Conservation (phyloP, 345 rosid genomes). For the Gossypium ekmanianum region DNA sequence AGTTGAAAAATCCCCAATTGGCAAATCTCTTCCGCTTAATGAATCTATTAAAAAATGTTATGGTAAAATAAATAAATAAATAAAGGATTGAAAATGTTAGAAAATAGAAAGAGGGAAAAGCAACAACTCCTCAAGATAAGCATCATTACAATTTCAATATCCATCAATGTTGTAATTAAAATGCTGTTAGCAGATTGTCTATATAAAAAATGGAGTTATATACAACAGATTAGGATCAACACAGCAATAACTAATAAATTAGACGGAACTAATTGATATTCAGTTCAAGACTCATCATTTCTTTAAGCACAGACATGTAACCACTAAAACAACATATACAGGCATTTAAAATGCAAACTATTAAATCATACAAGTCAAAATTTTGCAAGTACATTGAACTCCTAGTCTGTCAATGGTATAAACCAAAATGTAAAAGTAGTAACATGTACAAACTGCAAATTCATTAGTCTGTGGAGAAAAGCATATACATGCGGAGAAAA, state of each 20-base stretch:
- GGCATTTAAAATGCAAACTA: not conserved
- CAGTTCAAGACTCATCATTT: not conserved
- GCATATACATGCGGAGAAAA: not conserved
- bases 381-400: not conserved
- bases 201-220: not conserved
- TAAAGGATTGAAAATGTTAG: not conserved
- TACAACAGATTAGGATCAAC: not conserved
- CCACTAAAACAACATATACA: not conserved
- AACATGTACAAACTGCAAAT: not conserved
- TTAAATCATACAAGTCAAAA: not conserved
- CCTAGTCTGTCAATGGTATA: not conserved
- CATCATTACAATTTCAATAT: not conserved
- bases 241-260: constrained; percentile 1
- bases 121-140: constrained; percentile 16
- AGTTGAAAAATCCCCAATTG: constrained; percentile 22
- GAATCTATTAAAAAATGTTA: constrained; percentile 27
- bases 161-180: not conserved
- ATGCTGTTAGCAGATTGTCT: not conserved
- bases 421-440: constrained; percentile 5
- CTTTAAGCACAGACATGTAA: not conserved
- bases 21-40: constrained; percentile 20
- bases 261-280: not conserved
- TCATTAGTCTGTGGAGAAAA: not conserved
- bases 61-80: not conserved
- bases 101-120: constrained; percentile 17